phyloP scores from a whole-genome alignment of 2,329 filamentous ascomycete species.

The Zymoseptoria pseudotritici region DNA sequence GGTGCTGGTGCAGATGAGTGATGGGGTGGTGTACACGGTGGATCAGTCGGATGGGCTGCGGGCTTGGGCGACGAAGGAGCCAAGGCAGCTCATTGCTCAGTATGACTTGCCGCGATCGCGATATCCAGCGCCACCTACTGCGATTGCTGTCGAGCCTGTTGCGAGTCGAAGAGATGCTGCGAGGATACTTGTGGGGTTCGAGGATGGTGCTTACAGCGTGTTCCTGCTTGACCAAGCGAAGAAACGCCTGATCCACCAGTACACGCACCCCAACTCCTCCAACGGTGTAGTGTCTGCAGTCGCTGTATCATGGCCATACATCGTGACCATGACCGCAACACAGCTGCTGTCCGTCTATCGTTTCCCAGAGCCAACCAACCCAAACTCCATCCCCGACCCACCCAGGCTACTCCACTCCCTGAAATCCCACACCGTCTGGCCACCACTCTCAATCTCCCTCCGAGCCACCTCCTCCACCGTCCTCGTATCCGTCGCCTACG shows the following conservation, averaged over 20 bases:
- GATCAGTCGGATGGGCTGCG: slow-evolving; percentile 63
- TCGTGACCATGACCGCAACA: slow-evolving; percentile 68
- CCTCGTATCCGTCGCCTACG: slow-evolving; percentile 81
- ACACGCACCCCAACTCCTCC: slow-evolving; percentile 54
- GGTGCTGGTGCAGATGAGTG: slow-evolving; percentile 67
- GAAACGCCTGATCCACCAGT: slow-evolving; percentile 42
- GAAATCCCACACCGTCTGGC: slow-evolving; percentile 68
- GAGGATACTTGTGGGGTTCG: slow-evolving; percentile 59
- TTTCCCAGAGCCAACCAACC: slow-evolving; percentile 9
- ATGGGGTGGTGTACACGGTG: slow-evolving; percentile 70
- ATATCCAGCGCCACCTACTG: slow-evolving; percentile 44
- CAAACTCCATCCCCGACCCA: slow-evolving; percentile 21
- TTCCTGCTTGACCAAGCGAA: slow-evolving; percentile 52
- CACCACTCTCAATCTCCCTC: slow-evolving; percentile 75
- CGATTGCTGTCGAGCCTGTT: slow-evolving; percentile 55
- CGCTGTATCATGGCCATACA: slow-evolving; percentile 65
- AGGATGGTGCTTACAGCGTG: slow-evolving; percentile 62
- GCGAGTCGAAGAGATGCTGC: slow-evolving; percentile 23
- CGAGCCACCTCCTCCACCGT: slow-evolving; percentile 57
- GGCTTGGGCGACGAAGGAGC: slow-evolving; percentile 64
- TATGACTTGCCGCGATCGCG: slow-evolving; percentile 20
- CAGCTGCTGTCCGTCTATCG: slow-evolving; percentile 68
- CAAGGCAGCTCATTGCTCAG: slow-evolving; percentile 52
- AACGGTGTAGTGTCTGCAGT: slow-evolving; percentile 60
- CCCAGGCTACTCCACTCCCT: slow-evolving; percentile 67